Base-by-base conservation (phyloP, 805 yeast genomes). In the Tetrapisispora phaffii region DNA sequence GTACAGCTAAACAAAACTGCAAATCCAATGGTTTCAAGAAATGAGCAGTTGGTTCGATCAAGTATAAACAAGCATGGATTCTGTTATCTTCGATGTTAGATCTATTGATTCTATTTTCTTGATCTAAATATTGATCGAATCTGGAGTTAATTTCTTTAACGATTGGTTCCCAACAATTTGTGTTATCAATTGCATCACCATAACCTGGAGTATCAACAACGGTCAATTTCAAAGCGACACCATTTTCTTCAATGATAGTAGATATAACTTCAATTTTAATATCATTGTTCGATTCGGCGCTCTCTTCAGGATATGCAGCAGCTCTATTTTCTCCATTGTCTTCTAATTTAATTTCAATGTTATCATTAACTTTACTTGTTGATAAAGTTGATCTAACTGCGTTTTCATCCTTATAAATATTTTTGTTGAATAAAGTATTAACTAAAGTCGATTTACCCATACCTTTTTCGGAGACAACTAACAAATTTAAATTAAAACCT, bases 1-100 rank as follows among this genome's bases (percentile, higher is more conserved):
- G 95, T 50, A 93, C 78, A 62, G 79, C 78, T 61, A 82, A 81
- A 86, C 93, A 85, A 55, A 89, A 85, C 53, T 77, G 81, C 54
- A 93, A 79, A 66, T 93, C 98, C 58, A 93, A 73, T 17, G 96
- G 81, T 63, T 82, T 85, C 63, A 93, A 75, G 36, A 85, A 79
- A 68, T 93, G 98, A 49, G 96, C 97, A 22, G 97, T 89, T 55
- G 98, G 98, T 68, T 90, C 96, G 58, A 93, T 85, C 58, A 93
- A 90, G 68, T 89, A 93, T 51, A 93, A 69, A 62, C 88, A 79
- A 29, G 96, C 97, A 65, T 93, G 98, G 48, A 93, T 77, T 60
- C 98, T 80, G 59, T 81, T 76, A 67, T 93, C 98, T 47, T 69
- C 73, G 50, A 82, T 73, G 17, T 76, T 65, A 12, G 83, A 69